Conservation (phyloP, 2,329 filamentous ascomycete species). For the Plectosphaerella sp. region DNA sequence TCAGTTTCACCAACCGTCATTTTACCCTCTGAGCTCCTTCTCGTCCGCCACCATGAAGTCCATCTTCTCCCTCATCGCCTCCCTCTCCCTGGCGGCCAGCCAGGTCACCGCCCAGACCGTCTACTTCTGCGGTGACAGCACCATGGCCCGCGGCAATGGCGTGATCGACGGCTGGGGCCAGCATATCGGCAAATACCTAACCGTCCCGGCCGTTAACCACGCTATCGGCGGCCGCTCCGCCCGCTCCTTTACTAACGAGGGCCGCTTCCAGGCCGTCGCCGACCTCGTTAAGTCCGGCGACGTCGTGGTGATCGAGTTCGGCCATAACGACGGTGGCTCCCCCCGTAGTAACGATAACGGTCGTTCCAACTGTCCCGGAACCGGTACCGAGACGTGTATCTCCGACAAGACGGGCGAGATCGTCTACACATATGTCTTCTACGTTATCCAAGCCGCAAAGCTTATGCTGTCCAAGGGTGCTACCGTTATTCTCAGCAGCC, state of each 20-base stretch:
- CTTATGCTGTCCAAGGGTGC: conserved; percentile 52
- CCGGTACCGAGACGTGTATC: conserved; percentile 47
- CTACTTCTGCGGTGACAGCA: conserved; percentile 57
- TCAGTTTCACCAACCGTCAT: too few species aligned
- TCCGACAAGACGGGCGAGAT: conserved; percentile 17
- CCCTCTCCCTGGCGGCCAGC: conserved; percentile 8
- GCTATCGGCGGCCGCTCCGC: conserved; percentile 64
- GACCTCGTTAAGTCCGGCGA: conserved; percentile 50
- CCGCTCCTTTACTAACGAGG: conserved; percentile 62
- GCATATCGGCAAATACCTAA: conserved; percentile 48
- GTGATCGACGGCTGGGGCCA: conserved; percentile 57
- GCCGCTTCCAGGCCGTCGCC: conserved; percentile 56
- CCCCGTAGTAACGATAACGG: conserved; percentile 52
- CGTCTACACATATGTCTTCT: conserved; percentile 37
- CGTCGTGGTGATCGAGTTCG: conserved; percentile 67
- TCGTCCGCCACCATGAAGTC: background rate
- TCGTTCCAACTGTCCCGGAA: conserved; percentile 53
- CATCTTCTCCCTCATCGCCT: conserved; percentile 3
- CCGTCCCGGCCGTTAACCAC: conserved; percentile 49
- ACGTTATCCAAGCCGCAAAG: conserved; percentile 53
- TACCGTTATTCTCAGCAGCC: conserved; percentile 53
- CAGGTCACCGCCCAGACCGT: conserved; percentile 30
- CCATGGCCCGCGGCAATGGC: conserved; percentile 48
- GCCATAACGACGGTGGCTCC: conserved; percentile 66
- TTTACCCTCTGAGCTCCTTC: too few species aligned